phyloP scores from a whole-genome alignment of 768 basidiomycete species.

The Mycena olivaceomarginata region DNA sequence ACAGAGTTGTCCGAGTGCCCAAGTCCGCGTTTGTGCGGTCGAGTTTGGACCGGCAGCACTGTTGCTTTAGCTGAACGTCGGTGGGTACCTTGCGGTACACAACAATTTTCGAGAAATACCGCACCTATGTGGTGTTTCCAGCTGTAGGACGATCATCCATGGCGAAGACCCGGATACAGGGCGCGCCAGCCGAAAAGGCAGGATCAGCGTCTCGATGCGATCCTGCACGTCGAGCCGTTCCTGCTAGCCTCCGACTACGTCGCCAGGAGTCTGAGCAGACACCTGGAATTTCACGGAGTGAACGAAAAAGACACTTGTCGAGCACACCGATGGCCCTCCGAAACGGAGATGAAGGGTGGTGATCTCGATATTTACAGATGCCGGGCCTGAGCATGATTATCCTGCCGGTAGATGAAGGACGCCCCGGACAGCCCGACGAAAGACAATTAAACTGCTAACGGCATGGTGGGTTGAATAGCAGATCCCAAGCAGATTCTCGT shows the following conservation, averaged over 20 bases:
- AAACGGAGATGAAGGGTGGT: background rate
- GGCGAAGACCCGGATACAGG: background rate
- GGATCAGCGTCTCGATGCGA: conserved; percentile 32
- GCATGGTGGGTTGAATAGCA: background rate
- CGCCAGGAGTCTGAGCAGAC: conserved; percentile 10
- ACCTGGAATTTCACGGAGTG: conserved; percentile 11
- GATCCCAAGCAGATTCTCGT: conserved; percentile 10
- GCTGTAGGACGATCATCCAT: conserved; percentile 10
- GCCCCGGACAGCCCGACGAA: conserved; percentile 1
- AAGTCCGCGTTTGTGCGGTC: background rate
- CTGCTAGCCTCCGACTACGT: conserved; percentile 22
- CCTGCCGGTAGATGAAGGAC: background rate
- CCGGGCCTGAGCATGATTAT: conserved; percentile 16
- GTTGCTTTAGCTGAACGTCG: background rate
- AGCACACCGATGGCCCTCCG: background rate
- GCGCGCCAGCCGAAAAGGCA: conserved; percentile 25
- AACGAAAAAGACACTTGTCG: background rate
- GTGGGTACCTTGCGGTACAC: background rate
- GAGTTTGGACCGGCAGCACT: background rate
- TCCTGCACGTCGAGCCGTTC: conserved; percentile 5
- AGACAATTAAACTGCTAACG: background rate
- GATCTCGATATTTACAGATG: conserved; percentile 4
- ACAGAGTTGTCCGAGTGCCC: background rate
- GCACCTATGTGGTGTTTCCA: background rate
- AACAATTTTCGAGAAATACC: background rate